Evolutionary conservation across 192 early-diverging fungal genomes (phyloP).

Genomic region (Obelidium mucronatum): DNA sequence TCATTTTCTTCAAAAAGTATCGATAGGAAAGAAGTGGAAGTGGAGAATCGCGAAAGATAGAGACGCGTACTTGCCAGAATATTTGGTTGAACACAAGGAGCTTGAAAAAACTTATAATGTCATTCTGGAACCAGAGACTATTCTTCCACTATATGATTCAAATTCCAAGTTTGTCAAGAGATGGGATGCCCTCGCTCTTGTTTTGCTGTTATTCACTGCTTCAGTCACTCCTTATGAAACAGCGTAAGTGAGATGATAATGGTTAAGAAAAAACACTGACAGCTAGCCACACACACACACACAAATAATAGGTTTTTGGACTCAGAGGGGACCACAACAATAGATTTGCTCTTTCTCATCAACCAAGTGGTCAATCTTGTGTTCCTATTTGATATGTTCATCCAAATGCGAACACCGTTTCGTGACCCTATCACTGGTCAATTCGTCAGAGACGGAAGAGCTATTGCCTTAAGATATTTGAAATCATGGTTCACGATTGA

Average conservation of each 20-base stretch:
- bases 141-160: conserved; percentile 45
- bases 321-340: neutral
- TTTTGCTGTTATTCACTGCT: conserved; percentile 60
- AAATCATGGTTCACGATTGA: conserved; percentile 55
- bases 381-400: conserved; percentile 58
- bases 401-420: conserved; percentile 57
- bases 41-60: conserved; percentile 51
- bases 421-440: conserved; percentile 54
- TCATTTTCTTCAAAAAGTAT: conserved; percentile 51
- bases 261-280: neutral
- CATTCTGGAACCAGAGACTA: conserved; percentile 23
- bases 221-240: conserved; percentile 60
- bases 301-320: conserved; percentile 18
- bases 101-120: conserved; percentile 45
- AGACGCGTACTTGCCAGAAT: conserved; percentile 46
- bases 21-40: conserved; percentile 39
- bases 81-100: conserved; percentile 44
- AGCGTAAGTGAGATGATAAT: conserved; percentile 46
- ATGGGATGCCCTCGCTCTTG: conserved; percentile 57
- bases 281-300: neutral
- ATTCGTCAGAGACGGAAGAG: conserved; percentile 42
- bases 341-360: conserved; percentile 59
- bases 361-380: conserved; percentile 57
- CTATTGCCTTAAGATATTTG: conserved; percentile 45
- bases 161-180: conserved; percentile 47